Base-by-base conservation (phyloP, 768 basidiomycete genomes). In the Boletales sp. region DNA sequence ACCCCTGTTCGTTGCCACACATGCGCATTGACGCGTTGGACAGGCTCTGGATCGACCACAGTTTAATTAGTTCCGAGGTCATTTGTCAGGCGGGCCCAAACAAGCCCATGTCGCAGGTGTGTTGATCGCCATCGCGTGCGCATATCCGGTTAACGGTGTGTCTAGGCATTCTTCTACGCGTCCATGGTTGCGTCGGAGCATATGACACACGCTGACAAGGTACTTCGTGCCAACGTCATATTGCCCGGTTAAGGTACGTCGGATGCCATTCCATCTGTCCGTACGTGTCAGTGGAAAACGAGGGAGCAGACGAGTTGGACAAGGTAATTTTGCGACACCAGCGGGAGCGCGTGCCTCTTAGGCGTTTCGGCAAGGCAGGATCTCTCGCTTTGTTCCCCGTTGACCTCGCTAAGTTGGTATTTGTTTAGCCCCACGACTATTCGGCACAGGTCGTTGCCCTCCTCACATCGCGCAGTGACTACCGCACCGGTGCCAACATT, bases 121-220 rank as follows among this genome's bases (percentile, higher is more conserved):
- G 57, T 46, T 21, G 21, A 21, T 21, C 21, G 4, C 21, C 21
- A 21, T 21, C 21, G 21, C 4, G 21, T 4, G 21, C 21, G 21
- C 21, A 21, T 21, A 21, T 21, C 4, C 21, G 21, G 21, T 2
- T 21, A 21, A 21, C 21, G 21, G 21, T 21, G 21, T 21, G 21
- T 21, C 21, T 4, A 21, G 21, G 21, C 4, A 21, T 21, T 21
- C 21, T 21, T 21, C 21, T 21, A 86, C 57, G 81, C 84, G 3
- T 83, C 80, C 51, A 87, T 87, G 68, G 84, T n/a, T n/a, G n/a
- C 86, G 9, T 80, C 79, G 0, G 81, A 83, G 41, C 77, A 78
- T 37, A 78, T 87, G 43, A 69, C 75, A 0, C 81, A 80, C 50
- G 79, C 80, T 0, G 24, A 35, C 54, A 63, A 72, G 45, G 63